A percentile compares a stretch with the other conserved stretches of the same genome.
Conservation (phyloP, 108 stramenopile species). For the Poteriospumella lacustris region DNA sequence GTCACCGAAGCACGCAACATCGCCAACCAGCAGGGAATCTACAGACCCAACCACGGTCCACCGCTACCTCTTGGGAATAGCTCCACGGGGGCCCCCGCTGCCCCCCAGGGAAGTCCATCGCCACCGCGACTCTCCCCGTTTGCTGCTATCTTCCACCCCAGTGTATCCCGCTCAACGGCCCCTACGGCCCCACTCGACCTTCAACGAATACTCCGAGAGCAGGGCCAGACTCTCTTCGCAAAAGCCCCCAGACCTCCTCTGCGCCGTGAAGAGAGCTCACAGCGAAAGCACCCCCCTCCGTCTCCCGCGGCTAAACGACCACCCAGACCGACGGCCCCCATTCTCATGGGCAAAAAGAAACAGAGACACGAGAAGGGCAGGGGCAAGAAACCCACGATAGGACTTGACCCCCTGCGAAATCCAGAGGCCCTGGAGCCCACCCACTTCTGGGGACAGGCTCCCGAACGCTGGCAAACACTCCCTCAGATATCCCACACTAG, state of each 20-base stretch:
- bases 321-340: slow-evolving; percentile 5
- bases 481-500: slow-evolving; percentile 6
- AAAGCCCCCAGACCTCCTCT: slow-evolving; percentile 6
- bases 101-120: slow-evolving; percentile 1
- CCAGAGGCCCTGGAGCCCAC: slow-evolving; percentile 5
- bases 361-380: slow-evolving; percentile 6
- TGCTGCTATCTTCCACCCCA: slow-evolving; percentile 6
- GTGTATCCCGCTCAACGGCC: slow-evolving; percentile 5
- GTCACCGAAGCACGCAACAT: slow-evolving; percentile 6
- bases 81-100: slow-evolving; percentile 4
- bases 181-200: slow-evolving; percentile 5
- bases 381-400: slow-evolving; percentile 6
- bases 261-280: slow-evolving; percentile 5
- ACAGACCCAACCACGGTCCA: slow-evolving; percentile 6
- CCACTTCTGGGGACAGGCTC: slow-evolving; percentile 5
- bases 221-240: slow-evolving; percentile 6
- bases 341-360: slow-evolving; percentile 8
- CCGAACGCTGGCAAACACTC: slow-evolving; percentile 6
- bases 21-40: slow-evolving; percentile 6
- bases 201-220: slow-evolving; percentile 6
- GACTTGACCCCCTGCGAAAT: slow-evolving; percentile 6
- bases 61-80: slow-evolving; percentile 6
- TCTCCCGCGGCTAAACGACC: slow-evolving; percentile 5
- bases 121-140: slow-evolving; percentile 5
- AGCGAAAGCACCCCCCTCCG: slow-evolving; percentile 5